A percentile compares a stretch with the other conserved stretches of the same genome.
These are phyloP conservation scores for Xylaria telfairii DNA, from an alignment of 495 filamentous ascomycete species.

Conservation along the genomic window DNA sequence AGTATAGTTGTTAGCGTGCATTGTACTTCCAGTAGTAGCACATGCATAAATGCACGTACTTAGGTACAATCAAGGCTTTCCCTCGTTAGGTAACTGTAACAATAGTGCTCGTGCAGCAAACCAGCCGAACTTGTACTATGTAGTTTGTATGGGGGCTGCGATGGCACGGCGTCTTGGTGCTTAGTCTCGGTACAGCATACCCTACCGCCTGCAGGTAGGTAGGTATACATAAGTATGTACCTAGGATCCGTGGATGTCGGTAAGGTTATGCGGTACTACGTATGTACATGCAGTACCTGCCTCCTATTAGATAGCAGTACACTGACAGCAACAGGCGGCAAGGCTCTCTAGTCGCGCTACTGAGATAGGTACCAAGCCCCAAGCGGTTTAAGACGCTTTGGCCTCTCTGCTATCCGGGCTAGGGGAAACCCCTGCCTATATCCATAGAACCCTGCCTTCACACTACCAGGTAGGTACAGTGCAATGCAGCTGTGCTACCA, in stretches of 20 bases:
- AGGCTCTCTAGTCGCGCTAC: conserved; percentile 8
- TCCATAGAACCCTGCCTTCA: no score
- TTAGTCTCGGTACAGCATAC: neutral
- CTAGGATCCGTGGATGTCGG: no score
- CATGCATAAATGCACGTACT: conserved; percentile 8
- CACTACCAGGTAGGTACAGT: neutral
- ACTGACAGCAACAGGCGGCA: neutral
- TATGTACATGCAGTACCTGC: no score
- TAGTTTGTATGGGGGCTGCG: neutral
- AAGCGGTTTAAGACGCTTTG: conserved; percentile 20
- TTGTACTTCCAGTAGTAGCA: neutral
- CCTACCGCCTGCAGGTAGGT: neutral
- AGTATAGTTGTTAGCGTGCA: conserved; percentile 1
- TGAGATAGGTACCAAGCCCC: conserved; percentile 4
- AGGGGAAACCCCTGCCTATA: neutral
- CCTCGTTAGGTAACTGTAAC: neutral
- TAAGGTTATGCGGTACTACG: no score
- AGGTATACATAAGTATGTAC: neutral
- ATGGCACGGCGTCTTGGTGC: conserved; percentile 2
- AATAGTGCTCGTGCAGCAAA: conserved; percentile 6
- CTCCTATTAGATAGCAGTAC: no score
- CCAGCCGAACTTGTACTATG: neutral
- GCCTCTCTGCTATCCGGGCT: conserved; percentile 9
- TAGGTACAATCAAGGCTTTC: neutral
- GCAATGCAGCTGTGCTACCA: neutral